phyloP scores from a whole-genome alignment of 1,139 yeast species.

The Candida tropicalis region DNA sequence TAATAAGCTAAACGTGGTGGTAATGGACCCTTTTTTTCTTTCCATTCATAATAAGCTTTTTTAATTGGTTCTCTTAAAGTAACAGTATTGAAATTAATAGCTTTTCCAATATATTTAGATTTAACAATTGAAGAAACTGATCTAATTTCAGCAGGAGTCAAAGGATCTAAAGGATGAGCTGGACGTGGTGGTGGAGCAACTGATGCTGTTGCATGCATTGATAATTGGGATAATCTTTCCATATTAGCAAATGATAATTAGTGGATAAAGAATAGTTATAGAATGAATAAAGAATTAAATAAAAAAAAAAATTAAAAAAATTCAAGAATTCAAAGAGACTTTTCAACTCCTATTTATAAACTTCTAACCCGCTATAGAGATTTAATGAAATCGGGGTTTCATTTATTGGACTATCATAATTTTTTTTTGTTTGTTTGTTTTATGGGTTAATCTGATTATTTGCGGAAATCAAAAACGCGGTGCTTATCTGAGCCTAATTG shows the following conservation, averaged over 20 bases:
- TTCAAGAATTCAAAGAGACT: not conserved
- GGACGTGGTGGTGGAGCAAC: constrained; percentile 56
- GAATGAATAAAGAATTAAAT: not conserved
- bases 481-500: constrained; percentile 1
- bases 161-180: constrained; percentile 73
- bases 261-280: not conserved
- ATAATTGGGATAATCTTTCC: constrained; percentile 71
- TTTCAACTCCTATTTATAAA: not conserved
- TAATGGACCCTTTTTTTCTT: constrained; percentile 57
- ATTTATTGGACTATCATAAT: too few species aligned
- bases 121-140: constrained; percentile 35
- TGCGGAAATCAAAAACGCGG: not conserved
- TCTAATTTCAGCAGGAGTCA: constrained; percentile 58
- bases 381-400: not conserved
- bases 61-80: constrained; percentile 74
- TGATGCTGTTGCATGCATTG: constrained; percentile 63
- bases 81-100: constrained; percentile 64
- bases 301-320: not conserved
- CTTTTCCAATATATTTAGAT: constrained; percentile 43
- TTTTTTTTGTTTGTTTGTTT: too few species aligned
- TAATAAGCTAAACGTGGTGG: constrained; percentile 72
- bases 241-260: constrained; percentile 24
- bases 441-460: not conserved
- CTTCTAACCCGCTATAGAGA: not conserved
- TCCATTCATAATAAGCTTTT: constrained; percentile 64